Evolutionary conservation across 2,329 filamentous ascomycete species (phyloP).

Genomic region (Cyphellophora attinorum): DNA sequence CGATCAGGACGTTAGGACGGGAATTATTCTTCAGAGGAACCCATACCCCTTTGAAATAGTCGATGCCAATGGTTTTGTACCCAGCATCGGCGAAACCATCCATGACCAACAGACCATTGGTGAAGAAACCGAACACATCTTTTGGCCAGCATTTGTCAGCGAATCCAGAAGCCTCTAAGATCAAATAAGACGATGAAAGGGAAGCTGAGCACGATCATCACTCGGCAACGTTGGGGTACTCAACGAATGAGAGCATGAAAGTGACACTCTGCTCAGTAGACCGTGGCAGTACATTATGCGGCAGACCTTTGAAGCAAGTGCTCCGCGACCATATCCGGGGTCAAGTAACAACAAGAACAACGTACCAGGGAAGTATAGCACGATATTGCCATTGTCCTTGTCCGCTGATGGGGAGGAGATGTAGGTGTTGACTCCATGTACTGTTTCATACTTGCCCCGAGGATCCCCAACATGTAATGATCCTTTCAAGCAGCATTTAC

Average conservation of each 20-base stretch:
- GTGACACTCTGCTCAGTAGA: too few relatives aligned
- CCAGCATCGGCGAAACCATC: conserved; percentile 37
- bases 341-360: too few relatives aligned
- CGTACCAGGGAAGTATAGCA: conserved; percentile 39
- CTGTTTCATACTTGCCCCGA: conserved; percentile 24
- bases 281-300: too few relatives aligned
- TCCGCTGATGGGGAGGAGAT: conserved; percentile 20
- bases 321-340: too few relatives aligned
- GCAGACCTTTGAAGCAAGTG: too few relatives aligned
- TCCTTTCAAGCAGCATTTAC: conserved; percentile 30
- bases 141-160: too few relatives aligned
- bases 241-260: too few relatives aligned
- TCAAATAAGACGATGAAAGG: too few relatives aligned
- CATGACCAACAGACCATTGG: conserved; percentile 36
- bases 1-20: conserved; percentile 1
- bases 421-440: conserved; percentile 31
- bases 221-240: too few relatives aligned
- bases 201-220: too few relatives aligned
- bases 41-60: conserved; percentile 36
- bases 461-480: conserved; percentile 30
- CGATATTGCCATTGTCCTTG: conserved; percentile 30
- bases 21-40: conserved; percentile 1
- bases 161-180: too few relatives aligned
- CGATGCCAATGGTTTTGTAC: conserved; percentile 33
- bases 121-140: conserved; percentile 37